Base-by-base conservation (phyloP, 352 stramenopile genomes). In the Phytophthora macrochlamydospora region DNA sequence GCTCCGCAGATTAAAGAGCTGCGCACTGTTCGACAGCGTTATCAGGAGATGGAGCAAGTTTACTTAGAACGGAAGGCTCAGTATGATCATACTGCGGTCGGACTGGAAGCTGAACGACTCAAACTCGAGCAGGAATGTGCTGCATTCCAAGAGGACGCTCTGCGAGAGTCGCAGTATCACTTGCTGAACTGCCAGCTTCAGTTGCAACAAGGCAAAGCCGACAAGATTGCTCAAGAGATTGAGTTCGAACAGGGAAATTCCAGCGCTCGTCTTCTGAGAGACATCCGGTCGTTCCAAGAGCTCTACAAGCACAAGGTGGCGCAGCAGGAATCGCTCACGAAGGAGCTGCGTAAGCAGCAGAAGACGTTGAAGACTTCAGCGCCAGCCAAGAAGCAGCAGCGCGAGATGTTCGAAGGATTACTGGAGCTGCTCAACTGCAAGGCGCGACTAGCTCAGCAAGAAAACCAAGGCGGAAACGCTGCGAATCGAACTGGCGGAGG, bases 1-100 rank as follows among this genome's bases (percentile, higher is more conserved):
- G 90, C 93, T 24, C 95, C 94, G 53, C 89, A 97, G 69, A 97
- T 98, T 64, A 94, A 95, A 56, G 81, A 98, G 62, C 81, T 98
- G 14, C 90, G 93, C 12, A 76, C 87, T 31, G 84, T 97, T 62
- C 91, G 93, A 18, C 78, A 92, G 62, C 68, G 85, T 44, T 98
- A 96, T 73, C 80, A 97, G 54, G 93, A 98, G 60, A 83, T 97
- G 58, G 91, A 98, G 79, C 76, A 95, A 40, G 77, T 75, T 24
- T 97, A 97, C 59, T 56, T 95, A 31, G 91, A 94, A 53, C 80
- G 89, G 33, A 98, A 98, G 64, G 70, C 69, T 4, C 78, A 87
- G 51, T 98, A 98, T 69, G 91, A 98, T 58, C 91, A 97, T 63
- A 90, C 91, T 4, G 85, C 86, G 2, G 85, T 95, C 12, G 88